A percentile compares a stretch with the other conserved stretches of the same genome.
Evolutionary conservation across 331 rosid genomes (phyloP).

Genomic region (Spiraea crenata): DNA sequence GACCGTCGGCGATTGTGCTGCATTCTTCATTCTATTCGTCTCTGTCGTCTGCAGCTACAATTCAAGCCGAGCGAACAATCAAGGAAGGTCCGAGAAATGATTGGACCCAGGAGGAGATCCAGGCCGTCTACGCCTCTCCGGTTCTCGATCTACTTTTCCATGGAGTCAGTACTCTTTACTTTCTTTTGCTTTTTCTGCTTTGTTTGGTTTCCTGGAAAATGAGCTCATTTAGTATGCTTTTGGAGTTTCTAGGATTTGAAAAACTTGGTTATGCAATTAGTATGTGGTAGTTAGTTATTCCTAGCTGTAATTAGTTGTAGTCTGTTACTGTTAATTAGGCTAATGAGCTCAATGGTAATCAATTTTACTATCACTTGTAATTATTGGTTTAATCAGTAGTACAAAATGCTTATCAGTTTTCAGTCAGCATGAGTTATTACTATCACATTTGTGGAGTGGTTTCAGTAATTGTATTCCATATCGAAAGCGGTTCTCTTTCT

Average conservation of each 20-base stretch:
- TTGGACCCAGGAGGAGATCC: constrained; percentile 70
- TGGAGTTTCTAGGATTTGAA: no score
- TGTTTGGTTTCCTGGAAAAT: constrained; percentile 15
- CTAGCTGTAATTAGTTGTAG: background rate
- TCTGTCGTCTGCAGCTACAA: constrained; percentile 64
- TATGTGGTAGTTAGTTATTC: background rate
- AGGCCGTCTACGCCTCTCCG: constrained; percentile 73
- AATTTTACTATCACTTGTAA: background rate
- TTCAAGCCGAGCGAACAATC: constrained; percentile 64
- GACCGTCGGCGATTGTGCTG: constrained; percentile 28
- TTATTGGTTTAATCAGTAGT: background rate
- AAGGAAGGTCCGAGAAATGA: constrained; percentile 68
- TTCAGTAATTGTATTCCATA: background rate
- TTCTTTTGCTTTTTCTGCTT: background rate
- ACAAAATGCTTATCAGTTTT: background rate
- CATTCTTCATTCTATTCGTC: constrained; percentile 39
- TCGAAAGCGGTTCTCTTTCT: background rate
- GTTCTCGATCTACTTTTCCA: constrained; percentile 94
- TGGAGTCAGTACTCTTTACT: constrained; percentile 52
- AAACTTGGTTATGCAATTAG: background rate
- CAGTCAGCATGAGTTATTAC: background rate
- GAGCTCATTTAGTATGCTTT: no score
- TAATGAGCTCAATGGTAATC: background rate
- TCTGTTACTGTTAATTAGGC: background rate
- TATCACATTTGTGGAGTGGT: background rate